Evolutionary conservation across 2,329 filamentous ascomycete species (phyloP).

Genomic region (Escovopsis sp.): DNA sequence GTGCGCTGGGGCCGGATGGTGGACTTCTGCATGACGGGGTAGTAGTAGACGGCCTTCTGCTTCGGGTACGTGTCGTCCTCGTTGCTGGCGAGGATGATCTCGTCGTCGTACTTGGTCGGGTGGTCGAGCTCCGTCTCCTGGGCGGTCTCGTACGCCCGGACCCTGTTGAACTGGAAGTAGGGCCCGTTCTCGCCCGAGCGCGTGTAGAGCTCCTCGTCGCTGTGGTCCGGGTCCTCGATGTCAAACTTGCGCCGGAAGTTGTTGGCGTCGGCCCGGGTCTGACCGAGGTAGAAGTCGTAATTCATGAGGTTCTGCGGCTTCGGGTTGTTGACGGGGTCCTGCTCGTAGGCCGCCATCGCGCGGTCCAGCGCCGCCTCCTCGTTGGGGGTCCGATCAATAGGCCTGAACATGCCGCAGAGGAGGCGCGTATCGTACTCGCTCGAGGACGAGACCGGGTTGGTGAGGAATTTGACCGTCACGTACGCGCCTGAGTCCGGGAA

Average conservation of each 20-base stretch:
- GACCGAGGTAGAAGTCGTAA: constrained; percentile 51
- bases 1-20: constrained; percentile 46
- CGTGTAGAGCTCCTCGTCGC: constrained; percentile 40
- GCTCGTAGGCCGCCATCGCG: constrained; percentile 37
- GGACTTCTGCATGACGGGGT: constrained; percentile 50
- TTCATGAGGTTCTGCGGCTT: constrained; percentile 43
- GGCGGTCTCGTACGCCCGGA: constrained; percentile 50
- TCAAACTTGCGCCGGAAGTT: constrained; percentile 48
- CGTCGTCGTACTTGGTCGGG: constrained; percentile 46
- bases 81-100: constrained; percentile 44
- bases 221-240: constrained; percentile 36
- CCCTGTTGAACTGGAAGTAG: constrained; percentile 44
- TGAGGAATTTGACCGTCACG: constrained; percentile 53
- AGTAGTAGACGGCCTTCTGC: constrained; percentile 49
- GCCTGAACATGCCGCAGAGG: constrained; percentile 44
- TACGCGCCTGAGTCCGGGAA: constrained; percentile 57
- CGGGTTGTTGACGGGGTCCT: constrained; percentile 39
- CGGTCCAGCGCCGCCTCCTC: constrained; percentile 37
- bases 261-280: constrained; percentile 29
- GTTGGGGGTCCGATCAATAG: constrained; percentile 38
- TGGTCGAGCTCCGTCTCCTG: constrained; percentile 41
- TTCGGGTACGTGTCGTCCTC: constrained; percentile 33
- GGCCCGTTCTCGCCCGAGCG: constrained; percentile 28
- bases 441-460: constrained; percentile 41
- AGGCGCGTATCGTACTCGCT: constrained; percentile 44